A percentile compares a stretch with the other conserved stretches of the same genome.
These are phyloP conservation scores for Hypoxylon perforatum DNA, from an alignment of 495 filamentous ascomycete species.

Conservation along the genomic window DNA sequence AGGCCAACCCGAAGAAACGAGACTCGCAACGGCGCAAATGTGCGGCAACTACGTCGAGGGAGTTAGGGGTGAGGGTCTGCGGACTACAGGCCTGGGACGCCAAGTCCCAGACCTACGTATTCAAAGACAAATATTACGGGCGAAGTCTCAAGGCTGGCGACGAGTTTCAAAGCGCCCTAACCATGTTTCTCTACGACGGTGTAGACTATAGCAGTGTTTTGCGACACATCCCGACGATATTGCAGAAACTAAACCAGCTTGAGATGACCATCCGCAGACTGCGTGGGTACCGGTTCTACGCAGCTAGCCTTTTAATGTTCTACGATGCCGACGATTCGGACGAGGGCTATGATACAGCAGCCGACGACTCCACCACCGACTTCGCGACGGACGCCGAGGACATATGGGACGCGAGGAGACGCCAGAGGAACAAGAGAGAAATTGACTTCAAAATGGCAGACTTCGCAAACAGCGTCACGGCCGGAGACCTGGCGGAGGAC, in stretches of 20 bases:
- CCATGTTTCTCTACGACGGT: slow-evolving; percentile 92
- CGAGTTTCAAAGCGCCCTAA: slow-evolving; percentile 91
- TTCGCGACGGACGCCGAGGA: slow-evolving; percentile 64
- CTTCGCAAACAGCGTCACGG: slow-evolving; percentile 96
- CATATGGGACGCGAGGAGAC: slow-evolving; percentile 43
- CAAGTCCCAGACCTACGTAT: slow-evolving; percentile 81
- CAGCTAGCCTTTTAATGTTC: slow-evolving; percentile 90
- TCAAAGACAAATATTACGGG: slow-evolving; percentile 97
- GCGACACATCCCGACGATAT: slow-evolving; percentile 85
- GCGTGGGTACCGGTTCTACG: slow-evolving; percentile 92
- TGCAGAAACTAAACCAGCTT: slow-evolving; percentile 82
- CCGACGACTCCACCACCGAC: slow-evolving; percentile 61
- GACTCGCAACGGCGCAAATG: slow-evolving; percentile 93
- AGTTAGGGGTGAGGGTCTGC: slow-evolving; percentile 92
- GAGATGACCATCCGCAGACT: slow-evolving; percentile 84
- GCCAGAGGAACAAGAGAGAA: slow-evolving; percentile 54
- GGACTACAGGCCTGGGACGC: slow-evolving; percentile 97
- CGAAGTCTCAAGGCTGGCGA: slow-evolving; percentile 86
- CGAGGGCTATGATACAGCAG: slow-evolving; percentile 60
- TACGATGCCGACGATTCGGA: slow-evolving; percentile 80
- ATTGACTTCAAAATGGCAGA: slow-evolving; percentile 98
- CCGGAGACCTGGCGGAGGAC: slow-evolving; percentile 73
- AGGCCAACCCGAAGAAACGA: slow-evolving; percentile 90
- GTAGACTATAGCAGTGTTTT: slow-evolving; percentile 78
- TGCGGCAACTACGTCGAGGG: slow-evolving; percentile 87